Conservation (phyloP, 176 grass and related monocot species). For the Secale cereale region DNA sequence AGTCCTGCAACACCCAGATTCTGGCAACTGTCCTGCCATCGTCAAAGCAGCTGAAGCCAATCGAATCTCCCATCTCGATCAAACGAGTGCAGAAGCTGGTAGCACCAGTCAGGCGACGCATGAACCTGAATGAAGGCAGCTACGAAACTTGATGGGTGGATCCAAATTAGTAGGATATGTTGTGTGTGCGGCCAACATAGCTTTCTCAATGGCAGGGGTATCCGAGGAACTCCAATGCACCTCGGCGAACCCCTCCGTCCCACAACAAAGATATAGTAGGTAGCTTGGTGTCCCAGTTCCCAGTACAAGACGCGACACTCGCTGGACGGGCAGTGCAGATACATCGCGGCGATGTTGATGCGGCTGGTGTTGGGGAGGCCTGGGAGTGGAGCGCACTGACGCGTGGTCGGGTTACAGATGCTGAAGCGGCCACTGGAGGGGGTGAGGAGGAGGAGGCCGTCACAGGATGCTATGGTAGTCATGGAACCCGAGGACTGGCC, state of each 20-base stretch:
- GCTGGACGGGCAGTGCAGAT: neutral
- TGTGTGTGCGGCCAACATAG: neutral
- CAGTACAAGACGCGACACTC: neutral
- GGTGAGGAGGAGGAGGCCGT: no score
- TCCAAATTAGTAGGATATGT: neutral
- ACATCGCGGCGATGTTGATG: no score
- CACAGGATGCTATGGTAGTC: no score
- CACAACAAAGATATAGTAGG: neutral
- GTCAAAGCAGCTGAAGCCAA: neutral
- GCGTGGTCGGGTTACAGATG: no score
- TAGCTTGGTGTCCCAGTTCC: no score
- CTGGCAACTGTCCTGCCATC: neutral
- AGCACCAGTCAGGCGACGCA: neutral
- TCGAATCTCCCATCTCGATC: neutral
- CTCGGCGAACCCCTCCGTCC: neutral
- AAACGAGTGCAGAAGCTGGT: neutral
- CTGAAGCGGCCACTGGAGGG: no score
- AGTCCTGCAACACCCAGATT: neutral
- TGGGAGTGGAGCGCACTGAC: no score
- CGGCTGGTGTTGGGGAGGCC: no score
- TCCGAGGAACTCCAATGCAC: neutral
- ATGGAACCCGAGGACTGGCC: no score
- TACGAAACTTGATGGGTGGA: neutral
- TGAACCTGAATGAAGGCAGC: neutral
- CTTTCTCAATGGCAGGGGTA: neutral